Evolutionary conservation across 2,329 filamentous ascomycete genomes (phyloP).

Genomic region (Blastomyces silverae): DNA sequence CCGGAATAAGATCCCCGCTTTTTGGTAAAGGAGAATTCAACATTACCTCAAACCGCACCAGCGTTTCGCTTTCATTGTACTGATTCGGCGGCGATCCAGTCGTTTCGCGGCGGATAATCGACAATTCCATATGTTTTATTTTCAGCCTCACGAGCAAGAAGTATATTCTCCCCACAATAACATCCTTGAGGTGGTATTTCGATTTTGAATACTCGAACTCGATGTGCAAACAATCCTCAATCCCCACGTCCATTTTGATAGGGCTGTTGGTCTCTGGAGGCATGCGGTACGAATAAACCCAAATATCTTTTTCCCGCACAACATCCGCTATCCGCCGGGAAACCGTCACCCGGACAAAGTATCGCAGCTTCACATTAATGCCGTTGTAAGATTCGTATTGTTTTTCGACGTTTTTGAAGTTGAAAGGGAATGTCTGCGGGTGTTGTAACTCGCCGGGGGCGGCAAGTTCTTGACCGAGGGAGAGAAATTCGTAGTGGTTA

Average conservation of each 20-base stretch:
- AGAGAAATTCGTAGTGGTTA: constrained; percentile 99
- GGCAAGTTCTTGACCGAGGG: constrained; percentile 90
- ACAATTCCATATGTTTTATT: constrained; percentile 99
- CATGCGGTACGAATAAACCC: constrained; percentile 98
- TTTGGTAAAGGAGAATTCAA: constrained; percentile 13
- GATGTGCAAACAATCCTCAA: constrained; percentile 98
- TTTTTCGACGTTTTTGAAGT: constrained; percentile 99
- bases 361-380: constrained; percentile 98
- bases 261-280: constrained; percentile 96
- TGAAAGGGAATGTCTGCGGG: constrained; percentile 97
- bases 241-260: constrained; percentile 99
- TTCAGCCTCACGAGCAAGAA: constrained; percentile 94
- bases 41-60: constrained; percentile 86
- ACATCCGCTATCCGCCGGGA: constrained; percentile 96
- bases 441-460: constrained; percentile 97
- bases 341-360: constrained; percentile 95
- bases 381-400: constrained; percentile 99
- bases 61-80: constrained; percentile 98
- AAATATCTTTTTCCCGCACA: constrained; percentile 97
- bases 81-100: constrained; percentile 96
- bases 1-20: constrained; percentile 16
- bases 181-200: constrained; percentile 98
- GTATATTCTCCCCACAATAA: constrained; percentile 97
- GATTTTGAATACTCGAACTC: constrained; percentile 99
- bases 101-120: constrained; percentile 93